Conservation (phyloP, 495 filamentous ascomycete species). For the Aspergillus conjunctus region DNA sequence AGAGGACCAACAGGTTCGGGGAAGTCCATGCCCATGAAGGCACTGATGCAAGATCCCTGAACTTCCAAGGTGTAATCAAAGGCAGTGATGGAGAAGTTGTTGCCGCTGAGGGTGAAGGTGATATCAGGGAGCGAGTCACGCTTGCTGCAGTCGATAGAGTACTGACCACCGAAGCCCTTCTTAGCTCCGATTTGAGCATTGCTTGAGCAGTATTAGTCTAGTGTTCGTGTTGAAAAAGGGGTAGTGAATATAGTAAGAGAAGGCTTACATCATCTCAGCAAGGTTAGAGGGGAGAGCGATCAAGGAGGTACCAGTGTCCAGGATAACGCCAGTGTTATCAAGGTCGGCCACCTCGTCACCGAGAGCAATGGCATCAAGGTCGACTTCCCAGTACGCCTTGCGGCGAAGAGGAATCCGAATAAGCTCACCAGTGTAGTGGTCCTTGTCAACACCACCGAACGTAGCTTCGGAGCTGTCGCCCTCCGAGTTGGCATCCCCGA, state of each 20-base stretch:
- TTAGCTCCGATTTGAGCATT: slow-evolving; percentile 98
- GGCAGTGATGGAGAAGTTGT: slow-evolving; percentile 86
- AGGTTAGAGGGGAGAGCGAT: slow-evolving; percentile 92
- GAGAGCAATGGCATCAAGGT: slow-evolving; percentile 88
- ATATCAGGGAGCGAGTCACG: slow-evolving; percentile 83
- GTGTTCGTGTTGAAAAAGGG: background rate
- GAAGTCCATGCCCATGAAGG: slow-evolving; percentile 98
- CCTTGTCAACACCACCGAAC: slow-evolving; percentile 88
- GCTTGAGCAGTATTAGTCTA: slow-evolving; percentile 38
- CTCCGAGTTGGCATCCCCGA: slow-evolving; percentile 72
- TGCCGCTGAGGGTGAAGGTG: slow-evolving; percentile 80
- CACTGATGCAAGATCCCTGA: slow-evolving; percentile 91
- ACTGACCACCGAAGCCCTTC: slow-evolving; percentile 95
- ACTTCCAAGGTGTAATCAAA: slow-evolving; percentile 97
- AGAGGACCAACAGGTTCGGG: slow-evolving; percentile 87
- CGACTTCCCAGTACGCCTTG: slow-evolving; percentile 99
- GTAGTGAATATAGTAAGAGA: background rate
- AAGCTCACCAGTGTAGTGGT: slow-evolving; percentile 86
- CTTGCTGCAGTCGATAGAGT: slow-evolving; percentile 85
- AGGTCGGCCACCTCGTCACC: slow-evolving; percentile 82
- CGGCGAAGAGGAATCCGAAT: slow-evolving; percentile 91
- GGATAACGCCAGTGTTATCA: slow-evolving; percentile 90
- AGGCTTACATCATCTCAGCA: slow-evolving; percentile 81
- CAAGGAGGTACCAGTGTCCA: slow-evolving; percentile 98
- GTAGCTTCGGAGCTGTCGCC: slow-evolving; percentile 81